These are phyloP conservation scores for Epicoccum sorghinum DNA, from an alignment of 2,329 filamentous ascomycete genomes.

Conservation along the genomic window DNA sequence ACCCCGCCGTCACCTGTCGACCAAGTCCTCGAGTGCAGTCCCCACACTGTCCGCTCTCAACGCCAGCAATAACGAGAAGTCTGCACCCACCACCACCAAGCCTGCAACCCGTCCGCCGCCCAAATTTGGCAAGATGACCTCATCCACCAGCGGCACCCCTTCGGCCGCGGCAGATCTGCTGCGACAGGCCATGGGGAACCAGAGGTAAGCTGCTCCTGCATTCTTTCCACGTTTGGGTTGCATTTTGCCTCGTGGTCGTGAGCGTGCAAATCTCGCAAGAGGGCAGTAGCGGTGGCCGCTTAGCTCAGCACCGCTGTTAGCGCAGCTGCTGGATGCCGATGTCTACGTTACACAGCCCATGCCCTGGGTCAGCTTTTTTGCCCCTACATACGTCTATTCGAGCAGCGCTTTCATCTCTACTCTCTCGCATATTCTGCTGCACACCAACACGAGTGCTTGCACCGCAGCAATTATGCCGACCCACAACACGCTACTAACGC, in stretches of 20 bases:
- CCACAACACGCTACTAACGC: constrained; percentile 45
- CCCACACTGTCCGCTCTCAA: constrained; percentile 52
- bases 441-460: constrained; percentile 16
- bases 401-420: constrained; percentile 8
- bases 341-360: constrained; percentile 41
- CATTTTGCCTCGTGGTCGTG: constrained; percentile 5
- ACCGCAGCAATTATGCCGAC: constrained; percentile 37
- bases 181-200: constrained; percentile 61
- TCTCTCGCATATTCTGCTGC: constrained; percentile 3
- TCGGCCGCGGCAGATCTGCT: constrained; percentile 63
- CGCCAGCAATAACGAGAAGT: constrained; percentile 35
- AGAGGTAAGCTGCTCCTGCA: constrained; percentile 56
- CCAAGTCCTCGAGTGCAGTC: constrained; percentile 52
- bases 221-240: constrained; percentile 8
- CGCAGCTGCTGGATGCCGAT: constrained; percentile 21
- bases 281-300: constrained; percentile 20
- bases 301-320: constrained; percentile 24
- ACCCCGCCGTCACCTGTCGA: constrained; percentile 38
- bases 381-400: constrained; percentile 14
- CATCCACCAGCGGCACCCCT: constrained; percentile 49
- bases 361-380: constrained; percentile 30
- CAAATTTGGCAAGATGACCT: constrained; percentile 37
- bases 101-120: constrained; percentile 25
- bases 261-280: constrained; percentile 7
- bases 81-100: constrained; percentile 25